These are phyloP conservation scores for Lepraria neglecta DNA, from an alignment of 495 filamentous ascomycete genomes.

Conservation along the genomic window DNA sequence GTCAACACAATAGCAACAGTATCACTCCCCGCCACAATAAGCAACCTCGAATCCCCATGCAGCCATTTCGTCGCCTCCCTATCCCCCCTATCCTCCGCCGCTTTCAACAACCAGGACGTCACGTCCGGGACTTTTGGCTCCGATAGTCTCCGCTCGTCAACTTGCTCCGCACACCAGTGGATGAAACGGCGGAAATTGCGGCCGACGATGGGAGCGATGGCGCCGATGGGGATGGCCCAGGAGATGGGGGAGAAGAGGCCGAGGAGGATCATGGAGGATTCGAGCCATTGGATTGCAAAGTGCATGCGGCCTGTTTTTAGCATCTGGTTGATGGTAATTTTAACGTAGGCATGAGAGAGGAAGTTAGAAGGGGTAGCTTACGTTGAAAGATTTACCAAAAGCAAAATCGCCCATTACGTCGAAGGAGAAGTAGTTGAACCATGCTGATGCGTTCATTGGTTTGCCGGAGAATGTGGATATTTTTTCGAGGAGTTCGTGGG, in stretches of 20 bases:
- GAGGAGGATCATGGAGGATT: constrained; percentile 14
- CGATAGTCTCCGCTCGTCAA: not conserved
- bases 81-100: constrained; percentile 9
- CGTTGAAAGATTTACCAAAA: constrained; percentile 42
- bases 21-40: constrained; percentile 33
- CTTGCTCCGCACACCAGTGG: constrained; percentile 13
- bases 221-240: constrained; percentile 12
- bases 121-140: constrained; percentile 12
- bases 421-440: constrained; percentile 45
- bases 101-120: constrained; percentile 12
- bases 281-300: constrained; percentile 27
- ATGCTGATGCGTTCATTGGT: constrained; percentile 38
- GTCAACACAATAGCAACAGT: constrained; percentile 38
- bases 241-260: constrained; percentile 10
- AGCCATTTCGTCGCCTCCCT: constrained; percentile 18
- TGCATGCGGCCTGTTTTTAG: constrained; percentile 34
- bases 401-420: constrained; percentile 50
- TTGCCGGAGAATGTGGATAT: constrained; percentile 22
- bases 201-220: constrained; percentile 13
- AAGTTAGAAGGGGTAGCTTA: not conserved
- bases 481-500: constrained; percentile 28
- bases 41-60: constrained; percentile 19
- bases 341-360: too few relatives aligned
- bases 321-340: too few relatives aligned
- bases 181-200: constrained; percentile 9